A percentile compares a stretch with the other conserved stretches of the same genome.
Evolutionary conservation across 345 rosid genomes (phyloP).

Genomic region (Eucalyptus regnans): DNA sequence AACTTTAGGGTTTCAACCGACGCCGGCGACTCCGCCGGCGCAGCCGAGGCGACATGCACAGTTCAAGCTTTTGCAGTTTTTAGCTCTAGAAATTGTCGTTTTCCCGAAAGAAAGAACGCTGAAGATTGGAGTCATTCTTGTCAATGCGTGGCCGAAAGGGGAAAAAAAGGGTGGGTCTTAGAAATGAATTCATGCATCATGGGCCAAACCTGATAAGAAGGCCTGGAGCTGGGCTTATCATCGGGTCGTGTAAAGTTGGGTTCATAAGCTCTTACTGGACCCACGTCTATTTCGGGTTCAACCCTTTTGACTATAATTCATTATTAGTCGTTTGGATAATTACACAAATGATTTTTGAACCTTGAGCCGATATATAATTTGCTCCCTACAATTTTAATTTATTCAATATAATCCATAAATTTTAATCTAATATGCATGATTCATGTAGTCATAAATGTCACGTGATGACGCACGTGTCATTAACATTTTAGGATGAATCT

Average conservation of each 20-base stretch:
- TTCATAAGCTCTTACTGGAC: neutral
- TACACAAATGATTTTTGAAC: too few relatives aligned
- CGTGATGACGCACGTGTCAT: too few relatives aligned
- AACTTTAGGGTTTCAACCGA: too few relatives aligned
- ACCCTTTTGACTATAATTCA: neutral
- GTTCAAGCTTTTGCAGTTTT: neutral
- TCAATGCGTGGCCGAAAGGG: neutral
- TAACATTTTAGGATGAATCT: too few relatives aligned
- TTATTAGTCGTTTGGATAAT: neutral
- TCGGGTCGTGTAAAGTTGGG: neutral
- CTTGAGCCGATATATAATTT: too few relatives aligned
- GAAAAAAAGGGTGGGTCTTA: neutral
- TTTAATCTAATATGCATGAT: too few relatives aligned
- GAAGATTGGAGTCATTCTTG: neutral
- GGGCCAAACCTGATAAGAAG: neutral
- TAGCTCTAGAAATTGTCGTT: neutral
- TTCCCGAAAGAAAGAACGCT: neutral
- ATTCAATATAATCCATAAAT: too few relatives aligned
- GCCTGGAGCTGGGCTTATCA: neutral
- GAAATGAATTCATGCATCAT: neutral
- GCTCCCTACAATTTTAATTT: too few relatives aligned
- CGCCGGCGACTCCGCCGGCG: accelerated
- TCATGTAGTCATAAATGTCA: too few relatives aligned
- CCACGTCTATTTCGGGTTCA: neutral
- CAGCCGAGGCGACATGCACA: neutral